Percentiles rank a stretch among this genome's conserved stretches.
Evolutionary conservation across 1,139 yeast species (phyloP).

Genomic region (Kurtzmaniella quercitrusa): DNA sequence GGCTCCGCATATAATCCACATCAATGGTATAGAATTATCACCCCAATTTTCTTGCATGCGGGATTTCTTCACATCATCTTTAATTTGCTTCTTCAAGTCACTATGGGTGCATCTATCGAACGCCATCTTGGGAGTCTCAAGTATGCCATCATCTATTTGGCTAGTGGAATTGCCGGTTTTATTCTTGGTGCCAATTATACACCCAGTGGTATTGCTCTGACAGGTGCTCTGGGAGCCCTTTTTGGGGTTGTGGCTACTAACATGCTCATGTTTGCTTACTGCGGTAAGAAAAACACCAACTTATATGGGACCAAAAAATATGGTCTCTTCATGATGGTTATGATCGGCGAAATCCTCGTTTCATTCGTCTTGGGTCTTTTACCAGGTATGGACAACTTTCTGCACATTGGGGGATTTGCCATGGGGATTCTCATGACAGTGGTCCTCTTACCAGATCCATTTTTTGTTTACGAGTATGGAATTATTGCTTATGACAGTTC

Average conservation of each 20-base stretch:
- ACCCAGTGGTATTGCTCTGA: conserved; percentile 64
- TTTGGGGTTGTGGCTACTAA: conserved; percentile 70
- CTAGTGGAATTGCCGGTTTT: conserved; percentile 66
- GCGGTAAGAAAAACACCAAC: conserved; percentile 48
- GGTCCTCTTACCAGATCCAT: conserved; percentile 57
- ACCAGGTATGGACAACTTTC: conserved; percentile 74
- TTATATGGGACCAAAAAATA: conserved; percentile 41
- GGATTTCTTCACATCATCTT: conserved; percentile 69
- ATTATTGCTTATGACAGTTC: conserved; percentile 35
- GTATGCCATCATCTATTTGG: conserved; percentile 53
- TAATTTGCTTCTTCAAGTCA: conserved; percentile 58
- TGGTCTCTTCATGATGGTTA: conserved; percentile 40
- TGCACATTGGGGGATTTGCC: conserved; percentile 75
- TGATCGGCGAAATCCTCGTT: conserved; percentile 55
- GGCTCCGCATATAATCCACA: conserved; percentile 32
- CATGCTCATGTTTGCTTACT: conserved; percentile 52
- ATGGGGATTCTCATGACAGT: conserved; percentile 56
- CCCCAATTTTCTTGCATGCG: conserved; percentile 74
- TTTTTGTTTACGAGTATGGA: conserved; percentile 42
- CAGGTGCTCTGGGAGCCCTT: conserved; percentile 75
- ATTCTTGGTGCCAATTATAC: conserved; percentile 69
- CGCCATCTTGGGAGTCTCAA: conserved; percentile 53
- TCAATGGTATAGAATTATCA: conserved; percentile 70
- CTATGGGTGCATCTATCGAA: conserved; percentile 64
- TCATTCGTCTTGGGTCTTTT: conserved; percentile 63